Evolutionary conservation across 2,329 filamentous ascomycete genomes (phyloP).

Genomic region (Fusarium verticillioides): DNA sequence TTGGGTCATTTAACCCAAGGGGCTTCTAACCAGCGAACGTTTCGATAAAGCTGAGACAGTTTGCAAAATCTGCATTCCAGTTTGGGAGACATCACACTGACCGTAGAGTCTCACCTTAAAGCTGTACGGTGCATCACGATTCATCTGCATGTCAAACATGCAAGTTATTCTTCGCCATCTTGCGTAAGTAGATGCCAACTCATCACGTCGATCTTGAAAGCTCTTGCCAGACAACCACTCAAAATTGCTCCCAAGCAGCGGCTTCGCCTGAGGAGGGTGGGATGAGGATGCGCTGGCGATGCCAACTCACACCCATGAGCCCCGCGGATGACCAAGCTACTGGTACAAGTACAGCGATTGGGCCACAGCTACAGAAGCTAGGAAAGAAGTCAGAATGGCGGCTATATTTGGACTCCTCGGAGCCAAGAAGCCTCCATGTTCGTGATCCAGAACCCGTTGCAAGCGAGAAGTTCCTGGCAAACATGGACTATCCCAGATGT

Average conservation of each 20-base stretch:
- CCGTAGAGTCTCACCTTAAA: constrained; percentile 3
- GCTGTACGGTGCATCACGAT: neutral
- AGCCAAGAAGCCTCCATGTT: constrained; percentile 2
- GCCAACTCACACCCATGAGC: constrained; percentile 40
- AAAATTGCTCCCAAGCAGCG: constrained; percentile 10
- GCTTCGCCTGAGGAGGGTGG: constrained; percentile 29
- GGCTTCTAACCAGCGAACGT: neutral
- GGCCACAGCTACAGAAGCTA: constrained; percentile 4
- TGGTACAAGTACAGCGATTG: constrained; percentile 27
- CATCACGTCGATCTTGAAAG: constrained; percentile 37
- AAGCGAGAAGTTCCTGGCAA: constrained; percentile 19
- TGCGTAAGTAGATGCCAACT: constrained; percentile 37
- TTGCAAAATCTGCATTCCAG: constrained; percentile 14
- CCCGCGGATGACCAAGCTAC: constrained; percentile 27
- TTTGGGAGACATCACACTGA: neutral
- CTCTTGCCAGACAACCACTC: constrained; percentile 26
- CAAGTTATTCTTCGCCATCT: constrained; percentile 10
- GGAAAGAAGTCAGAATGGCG: neutral
- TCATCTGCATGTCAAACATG: constrained; percentile 4
- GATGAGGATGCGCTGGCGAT: constrained; percentile 45
- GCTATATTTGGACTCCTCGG: constrained; percentile 26
- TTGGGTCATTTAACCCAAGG: neutral
- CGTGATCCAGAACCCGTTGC: constrained; percentile 2
- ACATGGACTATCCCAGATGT: constrained; percentile 24
- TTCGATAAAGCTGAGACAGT: neutral